Evolutionary conservation across 2,329 filamentous ascomycete genomes (phyloP), one percentile per base, ranked within the genome.

Genomic region (Tolypocladium guangdongense): DNA sequence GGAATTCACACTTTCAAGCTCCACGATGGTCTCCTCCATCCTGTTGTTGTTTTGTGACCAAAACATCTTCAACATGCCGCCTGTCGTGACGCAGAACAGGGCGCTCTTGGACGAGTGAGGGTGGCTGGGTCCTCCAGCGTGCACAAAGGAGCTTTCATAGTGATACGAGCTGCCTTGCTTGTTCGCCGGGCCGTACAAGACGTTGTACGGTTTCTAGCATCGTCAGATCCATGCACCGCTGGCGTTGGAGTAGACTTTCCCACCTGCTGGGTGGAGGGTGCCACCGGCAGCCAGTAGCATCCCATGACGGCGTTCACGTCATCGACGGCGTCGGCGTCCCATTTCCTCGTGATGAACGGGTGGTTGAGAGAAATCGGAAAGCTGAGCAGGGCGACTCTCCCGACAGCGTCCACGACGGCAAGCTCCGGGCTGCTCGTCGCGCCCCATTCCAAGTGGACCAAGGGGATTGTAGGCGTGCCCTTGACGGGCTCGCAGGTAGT

Each of bases 391-490:
- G 83, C 80, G 24, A 96, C 80, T 54, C 88, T 81, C 7, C 92
- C 93, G 27, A 83, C 81, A 32, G 84, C 78, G 68, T 97, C 92
- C 55, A 93, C 78, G 20, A 93, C 80, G 2, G 90, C 91, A 52
- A 99, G 76, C 60, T 97, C 93, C 2, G 85, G 83, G 37, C 82
- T 86, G 6, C 80, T 78, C 16, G 84, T 82, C 0, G 76, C 71
- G 50, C 87, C 88, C 90, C 91, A 97, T 51, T 82, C 84, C 11
- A 99, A 71, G 68, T 96, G 91, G 20, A 87, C 83, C 41, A 96
- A 76, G 4, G 81, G 83, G 33, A 82, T 82, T 1, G 83, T 80
- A 32, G 82, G 78, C n/a, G 78, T 73, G 46, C 80, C 78, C 18
- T 79, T 75, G 57, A 90, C 76, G 12, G 81, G 77, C n/a, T 76